Evolutionary conservation across 495 filamentous ascomycete species (phyloP), one percentile per base, ranked within the genome.

Genomic region (Achaetomiella virescens): DNA sequence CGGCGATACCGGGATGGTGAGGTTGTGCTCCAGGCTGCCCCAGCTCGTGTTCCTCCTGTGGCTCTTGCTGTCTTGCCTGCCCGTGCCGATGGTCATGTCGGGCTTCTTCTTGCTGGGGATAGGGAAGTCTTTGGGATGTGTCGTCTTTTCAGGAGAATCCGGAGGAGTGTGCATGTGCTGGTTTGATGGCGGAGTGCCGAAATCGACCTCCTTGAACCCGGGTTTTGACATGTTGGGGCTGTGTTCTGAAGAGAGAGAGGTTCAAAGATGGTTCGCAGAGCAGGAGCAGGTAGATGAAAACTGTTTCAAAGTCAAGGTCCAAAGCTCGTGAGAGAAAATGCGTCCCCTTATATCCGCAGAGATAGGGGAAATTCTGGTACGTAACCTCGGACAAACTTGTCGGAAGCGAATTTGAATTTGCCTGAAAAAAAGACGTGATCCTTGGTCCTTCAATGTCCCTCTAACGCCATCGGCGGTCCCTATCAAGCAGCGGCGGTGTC

Each of bases 171-270:
- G 27, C 9, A 59, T 58, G 44, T 52, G 45, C 63, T 66, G 59
- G 55, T 29, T 52, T 49, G 64, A 35, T 9, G 66, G 66, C 56
- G 64, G 70, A 58, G 10, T 68, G 25, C 63, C 70, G 54, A 82
- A 72, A 50, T 85, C 81, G 52, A 75, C 69, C 50, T 84, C 83
- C 38, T 84, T 81, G 60, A 83, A 83, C 61, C 75, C 40, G 11
- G 53, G 41, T 27, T 50, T 74, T 71, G 81, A 75, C 84, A 88
- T 87, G 65, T 41, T 3, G 42, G 21, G 41, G 40, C 21, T 41
- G 33, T 50, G n/a, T 25, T 40, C 15, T 37, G 29, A 52, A 31
- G 20, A 24, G 33, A 25, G 20, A 15, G 21, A 24, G 18, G 2
- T 52, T 31, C 40, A 35, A 54, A 42, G 35, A 25, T 52, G 37